Base-by-base conservation (phyloP, 768 basidiomycete genomes). In the Auriscalpium vulgare region DNA sequence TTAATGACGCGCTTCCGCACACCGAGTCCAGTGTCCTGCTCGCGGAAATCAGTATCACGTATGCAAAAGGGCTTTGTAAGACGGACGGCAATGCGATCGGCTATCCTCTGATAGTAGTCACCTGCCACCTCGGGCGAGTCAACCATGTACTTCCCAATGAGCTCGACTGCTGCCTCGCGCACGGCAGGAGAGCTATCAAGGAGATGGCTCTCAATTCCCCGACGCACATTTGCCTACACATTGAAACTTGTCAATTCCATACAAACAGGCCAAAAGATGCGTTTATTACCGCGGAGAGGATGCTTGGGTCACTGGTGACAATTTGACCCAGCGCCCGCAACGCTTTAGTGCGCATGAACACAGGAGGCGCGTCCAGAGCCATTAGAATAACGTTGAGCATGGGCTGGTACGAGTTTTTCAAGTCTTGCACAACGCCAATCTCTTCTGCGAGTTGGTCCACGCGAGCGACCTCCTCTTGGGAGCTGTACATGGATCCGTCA, bases 1-100 rank as follows among this genome's bases (percentile, higher is more conserved):
- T 95, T 98, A 75, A 99, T 91, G 53, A 98, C 95, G 3, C 95
- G 84, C 68, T 97, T 97, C 35, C 97, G 80, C 4, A 99, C 97
- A 36, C 85, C 84, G 16, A 98, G 78, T 6, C 97, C 95, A 52
- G 95, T 88, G 67, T 99, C 97, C 95, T 97, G 60, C 37, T 14
- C 34, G 19, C 10, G 29, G 23, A 47, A 48, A 19, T 61, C 37
- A 56, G 5, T 17, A 46, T 51, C 43, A 14, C n/a, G 23, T 0
- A 21, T 29, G 10, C 8, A 47, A 10, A 40, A 38, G 23, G 19
- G 17, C 10, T 1, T 51, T 37, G 44, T 17, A 38, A 29, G 7
- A 72, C 83, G 67, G 71, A 97, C 95, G 40, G 90, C 88, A 61
- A 97, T 91, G 5, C 97, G 87, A 57, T 92, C 89, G 2, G 89